These are phyloP conservation scores for Calonectria hawksworthii DNA, from an alignment of 2,329 filamentous ascomycete species.

Conservation along the genomic window DNA sequence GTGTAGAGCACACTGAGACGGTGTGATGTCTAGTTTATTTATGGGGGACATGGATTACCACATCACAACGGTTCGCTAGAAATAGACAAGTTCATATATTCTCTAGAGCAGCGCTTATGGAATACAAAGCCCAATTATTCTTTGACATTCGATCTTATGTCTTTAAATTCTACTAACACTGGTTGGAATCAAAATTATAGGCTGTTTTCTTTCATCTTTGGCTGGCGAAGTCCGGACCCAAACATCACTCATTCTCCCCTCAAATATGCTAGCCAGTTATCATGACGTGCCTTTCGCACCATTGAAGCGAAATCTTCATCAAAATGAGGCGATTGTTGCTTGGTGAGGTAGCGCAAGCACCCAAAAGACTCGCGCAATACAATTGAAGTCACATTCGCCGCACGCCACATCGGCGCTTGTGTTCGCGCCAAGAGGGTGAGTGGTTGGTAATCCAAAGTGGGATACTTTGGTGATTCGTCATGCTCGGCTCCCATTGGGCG, in stretches of 20 bases:
- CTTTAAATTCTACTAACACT: too few species aligned
- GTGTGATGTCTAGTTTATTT: background rate
- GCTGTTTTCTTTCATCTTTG: too few species aligned
- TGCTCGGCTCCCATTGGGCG: background rate
- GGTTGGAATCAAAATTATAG: too few species aligned
- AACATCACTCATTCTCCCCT: background rate
- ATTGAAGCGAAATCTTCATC: background rate
- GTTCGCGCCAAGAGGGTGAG: background rate
- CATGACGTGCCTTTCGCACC: background rate
- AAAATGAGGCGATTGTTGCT: background rate
- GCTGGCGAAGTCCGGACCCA: background rate
- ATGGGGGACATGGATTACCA: background rate
- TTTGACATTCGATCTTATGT: too few species aligned
- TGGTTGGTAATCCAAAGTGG: conserved; percentile 5
- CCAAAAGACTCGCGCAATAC: background rate
- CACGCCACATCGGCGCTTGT: background rate
- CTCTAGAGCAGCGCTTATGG: background rate
- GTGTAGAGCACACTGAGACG: background rate
- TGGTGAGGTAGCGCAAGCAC: background rate
- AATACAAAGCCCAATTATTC: too few species aligned
- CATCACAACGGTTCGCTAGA: background rate
- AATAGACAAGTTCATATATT: background rate
- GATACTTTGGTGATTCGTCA: background rate
- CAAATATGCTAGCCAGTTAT: background rate
- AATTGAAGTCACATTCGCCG: background rate